These are phyloP conservation scores for Zygoascus sp. DNA, from an alignment of 1,139 yeast genomes.

Conservation along the genomic window DNA sequence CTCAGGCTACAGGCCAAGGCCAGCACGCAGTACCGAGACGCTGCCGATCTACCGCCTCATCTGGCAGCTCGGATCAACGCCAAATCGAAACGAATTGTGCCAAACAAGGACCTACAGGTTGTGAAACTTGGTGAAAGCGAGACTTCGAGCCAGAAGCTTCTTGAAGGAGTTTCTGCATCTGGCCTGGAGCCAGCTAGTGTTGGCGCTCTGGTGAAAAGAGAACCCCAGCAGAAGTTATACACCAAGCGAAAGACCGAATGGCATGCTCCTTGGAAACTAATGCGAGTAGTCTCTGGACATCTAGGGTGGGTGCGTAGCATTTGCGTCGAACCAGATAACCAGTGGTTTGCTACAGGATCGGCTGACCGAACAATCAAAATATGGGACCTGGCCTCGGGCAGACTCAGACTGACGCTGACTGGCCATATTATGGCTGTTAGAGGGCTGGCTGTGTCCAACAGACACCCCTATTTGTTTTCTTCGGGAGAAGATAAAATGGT, in stretches of 20 bases:
- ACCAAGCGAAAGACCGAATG: slow-evolving; percentile 39
- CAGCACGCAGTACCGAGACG: slow-evolving; percentile 19
- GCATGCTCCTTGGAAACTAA: slow-evolving; percentile 67
- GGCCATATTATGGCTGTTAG: slow-evolving; percentile 92
- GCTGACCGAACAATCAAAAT: slow-evolving; percentile 83
- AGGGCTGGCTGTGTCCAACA: slow-evolving; percentile 62
- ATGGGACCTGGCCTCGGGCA: slow-evolving; percentile 82
- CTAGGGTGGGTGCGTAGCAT: slow-evolving; percentile 87
- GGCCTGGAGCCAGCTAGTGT: background rate
- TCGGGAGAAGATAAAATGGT: slow-evolving; percentile 93
- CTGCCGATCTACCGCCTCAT: slow-evolving; percentile 18
- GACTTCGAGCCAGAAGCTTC: background rate
- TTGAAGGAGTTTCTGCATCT: background rate
- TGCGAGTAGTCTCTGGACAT: slow-evolving; percentile 80
- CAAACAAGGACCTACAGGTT: slow-evolving; percentile 14
- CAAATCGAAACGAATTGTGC: slow-evolving; percentile 11
- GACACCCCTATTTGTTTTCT: slow-evolving; percentile 84
- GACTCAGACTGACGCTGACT: slow-evolving; percentile 67
- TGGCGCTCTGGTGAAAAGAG: slow-evolving; percentile 5
- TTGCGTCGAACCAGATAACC: slow-evolving; percentile 78
- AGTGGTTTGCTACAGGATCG: slow-evolving; percentile 91
- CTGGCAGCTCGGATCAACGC: slow-evolving; percentile 19
- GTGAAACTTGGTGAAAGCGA: slow-evolving; percentile 13
- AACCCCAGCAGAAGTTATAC: slow-evolving; percentile 13
- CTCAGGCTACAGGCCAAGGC: slow-evolving; percentile 18